These are phyloP conservation scores for Puccinia hordei DNA, from an alignment of 1,284 basidiomycete genomes.

Conservation along the genomic window DNA sequence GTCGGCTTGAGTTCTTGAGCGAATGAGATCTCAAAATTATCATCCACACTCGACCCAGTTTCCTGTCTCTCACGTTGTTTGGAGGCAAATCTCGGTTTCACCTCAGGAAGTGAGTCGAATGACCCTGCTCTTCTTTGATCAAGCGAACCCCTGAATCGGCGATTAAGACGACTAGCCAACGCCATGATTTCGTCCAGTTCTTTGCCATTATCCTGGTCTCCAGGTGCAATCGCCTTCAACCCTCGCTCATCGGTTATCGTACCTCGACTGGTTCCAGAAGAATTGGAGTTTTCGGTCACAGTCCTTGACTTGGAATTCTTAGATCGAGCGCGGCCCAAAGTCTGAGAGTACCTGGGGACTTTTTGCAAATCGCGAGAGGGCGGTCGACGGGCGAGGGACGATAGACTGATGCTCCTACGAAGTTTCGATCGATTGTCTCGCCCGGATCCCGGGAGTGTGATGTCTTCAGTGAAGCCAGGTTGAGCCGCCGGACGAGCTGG, in stretches of 20 bases:
- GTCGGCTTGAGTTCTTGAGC: slow-evolving; percentile 17
- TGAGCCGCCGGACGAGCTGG: not conserved
- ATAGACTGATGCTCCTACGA: slow-evolving; percentile 19
- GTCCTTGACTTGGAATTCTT: slow-evolving; percentile 11
- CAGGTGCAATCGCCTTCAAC: not conserved
- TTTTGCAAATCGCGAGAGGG: not conserved
- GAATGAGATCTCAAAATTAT: slow-evolving; percentile 3
- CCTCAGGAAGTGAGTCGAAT: not conserved
- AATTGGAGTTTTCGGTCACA: slow-evolving; percentile 20
- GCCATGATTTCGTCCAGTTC: slow-evolving; percentile 14
- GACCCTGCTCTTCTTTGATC: not conserved
- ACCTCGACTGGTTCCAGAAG: slow-evolving; percentile 8
- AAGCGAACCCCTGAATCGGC: not conserved
- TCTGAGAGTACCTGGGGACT: not conserved
- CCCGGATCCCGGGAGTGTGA: not conserved
- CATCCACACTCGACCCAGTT: slow-evolving; percentile 11
- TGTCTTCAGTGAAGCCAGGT: not conserved
- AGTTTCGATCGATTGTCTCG: not conserved
- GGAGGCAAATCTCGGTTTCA: not conserved
- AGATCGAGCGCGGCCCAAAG: not conserved
- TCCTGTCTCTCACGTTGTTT: slow-evolving; percentile 12
- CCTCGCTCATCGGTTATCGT: slow-evolving; percentile 3
- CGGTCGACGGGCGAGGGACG: not conserved
- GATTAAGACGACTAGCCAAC: slow-evolving; percentile 20
- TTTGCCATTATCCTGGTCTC: not conserved